phyloP scores from a whole-genome alignment of 1,139 yeast species.

The Pichia norvegensis region DNA sequence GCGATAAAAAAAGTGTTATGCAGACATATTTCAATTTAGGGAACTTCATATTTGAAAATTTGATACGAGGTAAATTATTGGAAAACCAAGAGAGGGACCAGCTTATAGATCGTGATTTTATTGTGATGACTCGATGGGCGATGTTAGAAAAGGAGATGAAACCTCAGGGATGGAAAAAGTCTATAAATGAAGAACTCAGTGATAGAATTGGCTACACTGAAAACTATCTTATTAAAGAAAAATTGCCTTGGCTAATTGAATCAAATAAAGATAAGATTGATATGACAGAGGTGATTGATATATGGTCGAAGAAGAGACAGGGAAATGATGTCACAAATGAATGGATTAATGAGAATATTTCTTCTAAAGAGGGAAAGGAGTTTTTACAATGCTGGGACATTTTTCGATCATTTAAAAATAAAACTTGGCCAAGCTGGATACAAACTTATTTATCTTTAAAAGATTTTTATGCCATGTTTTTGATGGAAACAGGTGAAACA shows the following conservation, averaged over 20 bases:
- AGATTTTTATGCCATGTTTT: constrained; percentile 24
- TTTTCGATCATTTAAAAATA: constrained; percentile 7
- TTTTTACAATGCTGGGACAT: constrained; percentile 22
- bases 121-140: constrained; percentile 23
- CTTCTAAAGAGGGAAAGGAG: constrained; percentile 14
- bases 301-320: constrained; percentile 9
- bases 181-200: constrained; percentile 11
- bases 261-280: constrained; percentile 7
- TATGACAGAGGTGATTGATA: constrained; percentile 18
- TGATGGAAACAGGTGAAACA: constrained; percentile 17
- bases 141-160: constrained; percentile 15
- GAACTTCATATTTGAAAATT: constrained; percentile 23
- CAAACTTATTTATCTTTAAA: constrained; percentile 22
- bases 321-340: neutral
- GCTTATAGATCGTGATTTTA: constrained; percentile 24
- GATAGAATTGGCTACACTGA: constrained; percentile 24
- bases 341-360: constrained; percentile 14
- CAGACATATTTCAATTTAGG: constrained; percentile 20
- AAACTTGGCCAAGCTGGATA: constrained; percentile 24
- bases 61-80: constrained; percentile 18
- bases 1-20: constrained; percentile 19
- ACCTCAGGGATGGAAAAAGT: constrained; percentile 9
- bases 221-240: constrained; percentile 9
- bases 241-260: constrained; percentile 6
- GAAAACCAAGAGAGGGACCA: constrained; percentile 21